A percentile compares a stretch with the other conserved stretches of the same genome.
These are phyloP conservation scores for Boletus smithii DNA, from an alignment of 1,284 basidiomycete species.

Conservation along the genomic window DNA sequence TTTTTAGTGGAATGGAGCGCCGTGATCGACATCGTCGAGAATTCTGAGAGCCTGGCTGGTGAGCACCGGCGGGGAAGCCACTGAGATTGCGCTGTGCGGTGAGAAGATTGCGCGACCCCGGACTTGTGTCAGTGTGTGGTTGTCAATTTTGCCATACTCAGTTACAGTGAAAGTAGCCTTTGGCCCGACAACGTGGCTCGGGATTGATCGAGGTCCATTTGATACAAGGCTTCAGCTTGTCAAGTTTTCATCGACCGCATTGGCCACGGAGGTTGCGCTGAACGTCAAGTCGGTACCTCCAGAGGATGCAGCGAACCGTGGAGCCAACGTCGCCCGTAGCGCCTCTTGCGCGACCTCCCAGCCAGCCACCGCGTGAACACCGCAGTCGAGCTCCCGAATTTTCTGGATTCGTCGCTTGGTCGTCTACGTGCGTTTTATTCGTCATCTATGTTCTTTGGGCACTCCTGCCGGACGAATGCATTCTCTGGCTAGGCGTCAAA, in stretches of 20 bases:
- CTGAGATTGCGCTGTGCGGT: too few relatives aligned
- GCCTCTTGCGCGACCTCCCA: too few relatives aligned
- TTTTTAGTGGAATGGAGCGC: slow-evolving; percentile 43
- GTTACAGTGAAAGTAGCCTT: too few relatives aligned
- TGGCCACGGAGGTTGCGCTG: slow-evolving; percentile 26
- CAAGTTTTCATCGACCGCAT: slow-evolving; percentile 1
- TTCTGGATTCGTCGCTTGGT: slow-evolving; percentile 85
- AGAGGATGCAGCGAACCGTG: slow-evolving; percentile 4
- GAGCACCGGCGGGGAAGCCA: neutral
- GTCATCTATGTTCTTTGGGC: slow-evolving; percentile 70
- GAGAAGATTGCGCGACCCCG: too few relatives aligned
- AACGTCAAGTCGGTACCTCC: slow-evolving; percentile 5
- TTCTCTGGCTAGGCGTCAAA: slow-evolving; percentile 61
- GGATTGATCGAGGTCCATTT: too few relatives aligned
- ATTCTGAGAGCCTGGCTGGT: slow-evolving; percentile 3
- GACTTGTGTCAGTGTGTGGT: too few relatives aligned
- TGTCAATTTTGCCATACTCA: too few relatives aligned
- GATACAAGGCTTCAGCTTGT: too few relatives aligned
- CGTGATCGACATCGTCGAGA: slow-evolving; percentile 31
- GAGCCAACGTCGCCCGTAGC: slow-evolving; percentile 50
- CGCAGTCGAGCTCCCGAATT: slow-evolving; percentile 74
- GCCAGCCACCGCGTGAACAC: slow-evolving; percentile 37
- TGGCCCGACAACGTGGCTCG: slow-evolving; percentile 15
- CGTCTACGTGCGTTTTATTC: slow-evolving; percentile 72
- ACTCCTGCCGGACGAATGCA: slow-evolving; percentile 52